Percentiles rank a stretch among this genome's conserved stretches.
These are phyloP conservation scores for Penicillium longicatenatum DNA, from an alignment of 495 filamentous ascomycete genomes.

Conservation along the genomic window DNA sequence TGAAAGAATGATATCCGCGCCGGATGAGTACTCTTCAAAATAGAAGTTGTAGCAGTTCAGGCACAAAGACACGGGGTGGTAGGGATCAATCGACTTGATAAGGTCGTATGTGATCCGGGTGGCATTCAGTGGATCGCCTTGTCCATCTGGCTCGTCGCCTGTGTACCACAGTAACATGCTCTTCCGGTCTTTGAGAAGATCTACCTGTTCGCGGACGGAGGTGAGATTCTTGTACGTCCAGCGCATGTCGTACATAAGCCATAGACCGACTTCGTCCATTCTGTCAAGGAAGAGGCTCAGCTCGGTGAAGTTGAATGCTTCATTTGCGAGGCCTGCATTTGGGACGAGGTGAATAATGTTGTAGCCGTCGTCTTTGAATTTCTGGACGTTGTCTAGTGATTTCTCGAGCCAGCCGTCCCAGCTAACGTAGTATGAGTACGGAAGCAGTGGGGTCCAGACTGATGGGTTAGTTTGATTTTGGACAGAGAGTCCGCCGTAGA, in stretches of 20 bases:
- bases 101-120: conserved; percentile 41
- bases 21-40: conserved; percentile 59
- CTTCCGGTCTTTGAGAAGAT: conserved; percentile 49
- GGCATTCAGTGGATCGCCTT: conserved; percentile 57
- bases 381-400: conserved; percentile 26
- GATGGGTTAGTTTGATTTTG: conserved; percentile 39
- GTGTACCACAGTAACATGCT: conserved; percentile 68
- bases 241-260: conserved; percentile 66
- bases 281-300: conserved; percentile 53
- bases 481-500: conserved; percentile 55
- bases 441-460: conserved; percentile 53
- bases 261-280: conserved; percentile 59
- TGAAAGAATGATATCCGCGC: conserved; percentile 66
- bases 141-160: conserved; percentile 70
- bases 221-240: conserved; percentile 60
- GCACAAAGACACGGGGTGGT: conserved; percentile 66
- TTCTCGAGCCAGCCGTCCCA: conserved; percentile 57
- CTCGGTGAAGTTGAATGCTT: conserved; percentile 32
- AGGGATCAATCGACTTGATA: conserved; percentile 62
- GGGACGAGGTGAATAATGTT: conserved; percentile 58
- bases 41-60: conserved; percentile 74
- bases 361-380: conserved; percentile 54
- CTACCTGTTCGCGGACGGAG: conserved; percentile 53
- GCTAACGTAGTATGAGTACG: conserved; percentile 65
- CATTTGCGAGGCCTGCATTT: conserved; percentile 23